Percentiles rank a stretch among this genome's conserved stretches.
Evolutionary conservation across 2,329 filamentous ascomycete species (phyloP).

Genomic region (Whalleya microplaca): DNA sequence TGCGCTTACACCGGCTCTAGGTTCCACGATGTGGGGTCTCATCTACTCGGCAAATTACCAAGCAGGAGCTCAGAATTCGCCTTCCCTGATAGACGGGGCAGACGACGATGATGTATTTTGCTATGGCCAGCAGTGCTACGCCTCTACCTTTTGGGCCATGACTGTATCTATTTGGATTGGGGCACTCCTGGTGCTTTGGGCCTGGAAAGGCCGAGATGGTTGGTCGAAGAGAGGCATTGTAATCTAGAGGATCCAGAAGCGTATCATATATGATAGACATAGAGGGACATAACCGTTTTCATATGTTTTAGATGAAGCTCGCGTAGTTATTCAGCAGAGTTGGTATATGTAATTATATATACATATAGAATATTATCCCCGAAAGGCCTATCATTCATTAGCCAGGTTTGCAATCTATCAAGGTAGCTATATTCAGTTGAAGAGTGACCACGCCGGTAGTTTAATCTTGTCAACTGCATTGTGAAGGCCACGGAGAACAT

Average conservation of each 20-base stretch:
- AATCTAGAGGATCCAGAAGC: slow-evolving; percentile 39
- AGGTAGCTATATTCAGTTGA: too few relatives aligned
- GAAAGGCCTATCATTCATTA: too few relatives aligned
- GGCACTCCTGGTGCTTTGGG: slow-evolving; percentile 71
- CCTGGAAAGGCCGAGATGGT: slow-evolving; percentile 77
- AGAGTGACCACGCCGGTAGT: too few relatives aligned
- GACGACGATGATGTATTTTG: slow-evolving; percentile 65
- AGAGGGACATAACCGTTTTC: not conserved
- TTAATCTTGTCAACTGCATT: too few relatives aligned
- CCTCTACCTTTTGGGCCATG: slow-evolving; percentile 83
- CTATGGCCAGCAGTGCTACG: slow-evolving; percentile 82
- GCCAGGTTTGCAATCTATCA: too few relatives aligned
- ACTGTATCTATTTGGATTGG: slow-evolving; percentile 79
- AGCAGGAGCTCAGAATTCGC: slow-evolving; percentile 57
- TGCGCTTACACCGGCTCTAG: slow-evolving; percentile 85
- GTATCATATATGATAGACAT: not conserved
- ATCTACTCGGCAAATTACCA: slow-evolving; percentile 87
- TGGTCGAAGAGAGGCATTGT: slow-evolving; percentile 80
- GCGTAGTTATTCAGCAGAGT: too few relatives aligned
- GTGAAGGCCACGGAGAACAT: too few relatives aligned
- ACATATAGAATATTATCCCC: not conserved
- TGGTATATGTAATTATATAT: not conserved
- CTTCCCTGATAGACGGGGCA: slow-evolving; percentile 35
- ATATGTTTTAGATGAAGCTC: too few relatives aligned
- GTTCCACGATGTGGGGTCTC: slow-evolving; percentile 86